Evolutionary conservation across 208 protist genomes (phyloP).

Genomic region (Trypanosoma cruzi): DNA sequence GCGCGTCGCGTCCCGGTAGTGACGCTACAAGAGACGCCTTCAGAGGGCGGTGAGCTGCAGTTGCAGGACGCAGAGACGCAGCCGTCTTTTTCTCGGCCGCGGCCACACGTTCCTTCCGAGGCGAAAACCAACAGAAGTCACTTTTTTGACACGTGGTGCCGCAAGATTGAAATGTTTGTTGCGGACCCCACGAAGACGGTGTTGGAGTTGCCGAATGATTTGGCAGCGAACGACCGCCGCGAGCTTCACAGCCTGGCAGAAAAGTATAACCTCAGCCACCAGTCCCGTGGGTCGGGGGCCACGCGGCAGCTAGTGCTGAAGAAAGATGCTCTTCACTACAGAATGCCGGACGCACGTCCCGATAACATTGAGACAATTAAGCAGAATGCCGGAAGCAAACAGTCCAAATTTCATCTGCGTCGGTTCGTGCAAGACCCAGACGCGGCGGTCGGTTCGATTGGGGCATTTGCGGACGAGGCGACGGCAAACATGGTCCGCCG

Average conservation of each 20-base stretch:
- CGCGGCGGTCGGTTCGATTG: constrained; percentile 51
- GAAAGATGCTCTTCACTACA: constrained; percentile 87
- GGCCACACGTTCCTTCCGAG: constrained; percentile 26
- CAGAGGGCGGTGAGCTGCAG: neutral
- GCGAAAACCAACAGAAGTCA: constrained; percentile 59
- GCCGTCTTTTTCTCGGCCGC: neutral
- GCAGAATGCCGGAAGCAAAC: constrained; percentile 45
- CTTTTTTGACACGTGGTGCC: constrained; percentile 76
- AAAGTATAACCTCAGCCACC: constrained; percentile 86
- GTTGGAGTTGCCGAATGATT: constrained; percentile 65
- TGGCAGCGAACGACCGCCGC: constrained; percentile 71
- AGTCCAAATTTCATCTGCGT: constrained; percentile 69
- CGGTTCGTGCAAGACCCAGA: constrained; percentile 38
- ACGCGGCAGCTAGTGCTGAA: constrained; percentile 70
- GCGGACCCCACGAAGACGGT: constrained; percentile 72
- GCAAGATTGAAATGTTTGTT: constrained; percentile 71
- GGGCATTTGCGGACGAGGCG: constrained; percentile 79
- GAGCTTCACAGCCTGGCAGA: constrained; percentile 84
- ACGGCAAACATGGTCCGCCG: constrained; percentile 56
- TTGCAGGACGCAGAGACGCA: neutral
- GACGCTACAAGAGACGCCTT: neutral
- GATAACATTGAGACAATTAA: constrained; percentile 58
- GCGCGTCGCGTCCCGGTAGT: constrained; percentile 16
- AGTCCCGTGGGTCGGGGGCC: constrained; percentile 47
- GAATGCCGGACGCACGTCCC: constrained; percentile 54